These are phyloP conservation scores for Dimocarpus longan DNA, from an alignment of 345 rosid species.

Conservation along the genomic window DNA sequence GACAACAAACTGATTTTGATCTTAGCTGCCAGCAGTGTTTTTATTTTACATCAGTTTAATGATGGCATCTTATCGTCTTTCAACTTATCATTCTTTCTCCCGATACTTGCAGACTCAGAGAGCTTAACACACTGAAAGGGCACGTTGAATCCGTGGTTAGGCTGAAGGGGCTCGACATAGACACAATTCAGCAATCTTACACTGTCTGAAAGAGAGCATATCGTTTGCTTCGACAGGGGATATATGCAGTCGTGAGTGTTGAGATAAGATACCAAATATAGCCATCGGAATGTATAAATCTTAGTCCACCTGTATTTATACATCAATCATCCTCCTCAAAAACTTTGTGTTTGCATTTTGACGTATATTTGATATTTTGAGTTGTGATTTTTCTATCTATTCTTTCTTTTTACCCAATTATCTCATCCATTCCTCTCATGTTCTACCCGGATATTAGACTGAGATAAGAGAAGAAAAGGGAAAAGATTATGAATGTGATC, in stretches of 20 bases:
- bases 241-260: neutral
- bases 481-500: neutral
- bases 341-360: neutral
- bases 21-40: neutral
- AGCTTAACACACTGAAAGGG: slow-evolving; percentile 51
- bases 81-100: neutral
- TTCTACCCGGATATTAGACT: neutral
- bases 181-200: slow-evolving; percentile 58
- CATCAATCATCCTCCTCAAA: slow-evolving; percentile 1
- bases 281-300: slow-evolving; percentile 14
- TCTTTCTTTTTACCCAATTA: neutral
- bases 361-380: neutral
- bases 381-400: neutral
- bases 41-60: neutral
- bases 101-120: slow-evolving; percentile 49
- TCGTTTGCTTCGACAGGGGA: slow-evolving; percentile 12
- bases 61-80: neutral
- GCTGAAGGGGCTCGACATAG: slow-evolving; percentile 58
- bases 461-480: neutral
- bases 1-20: neutral
- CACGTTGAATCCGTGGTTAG: slow-evolving; percentile 60
- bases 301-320: neutral
- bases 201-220: slow-evolving; percentile 39
- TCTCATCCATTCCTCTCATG: neutral
- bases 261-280: neutral